Percentiles rank a stretch among this genome's conserved stretches.
These are phyloP conservation scores for Hygrocybe punicea DNA, from an alignment of 768 basidiomycete genomes.

Conservation along the genomic window DNA sequence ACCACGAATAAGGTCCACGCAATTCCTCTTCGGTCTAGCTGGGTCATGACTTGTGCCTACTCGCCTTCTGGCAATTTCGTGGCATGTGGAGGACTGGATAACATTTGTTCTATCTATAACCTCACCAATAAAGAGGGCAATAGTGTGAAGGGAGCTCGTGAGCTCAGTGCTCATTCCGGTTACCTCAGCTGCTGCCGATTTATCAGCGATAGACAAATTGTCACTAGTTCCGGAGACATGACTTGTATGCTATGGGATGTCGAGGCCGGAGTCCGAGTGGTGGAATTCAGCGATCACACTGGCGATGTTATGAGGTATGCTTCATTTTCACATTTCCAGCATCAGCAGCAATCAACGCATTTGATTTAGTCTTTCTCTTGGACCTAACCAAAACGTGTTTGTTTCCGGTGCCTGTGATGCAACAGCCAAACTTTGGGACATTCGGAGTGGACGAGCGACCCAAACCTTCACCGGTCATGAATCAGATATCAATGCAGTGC, in stretches of 20 bases:
- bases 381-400: constrained; percentile 89
- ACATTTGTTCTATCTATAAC: constrained; percentile 98
- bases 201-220: constrained; percentile 97
- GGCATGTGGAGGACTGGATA: constrained; percentile 97
- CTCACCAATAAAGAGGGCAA: constrained; percentile 78
- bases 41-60: constrained; percentile 99
- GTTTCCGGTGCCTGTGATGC: constrained; percentile 99
- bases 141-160: constrained; percentile 83
- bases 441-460: constrained; percentile 93
- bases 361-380: constrained; percentile 75
- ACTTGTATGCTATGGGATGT: constrained; percentile 99
- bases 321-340: neutral
- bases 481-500: constrained; percentile 98
- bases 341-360: constrained; percentile 10
- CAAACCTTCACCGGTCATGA: constrained; percentile 99
- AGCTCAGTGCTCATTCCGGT: constrained; percentile 95
- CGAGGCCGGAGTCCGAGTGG: constrained; percentile 94
- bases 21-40: constrained; percentile 94
- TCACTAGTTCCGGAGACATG: constrained; percentile 98
- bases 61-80: constrained; percentile 96
- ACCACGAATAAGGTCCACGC: constrained; percentile 99
- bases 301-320: constrained; percentile 98
- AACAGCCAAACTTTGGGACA: constrained; percentile 98
- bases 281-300: constrained; percentile 98
- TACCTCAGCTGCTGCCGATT: constrained; percentile 98